Evolutionary conservation across 495 filamentous ascomycete genomes (phyloP).

Genomic region (Hypoxylon rickii): DNA sequence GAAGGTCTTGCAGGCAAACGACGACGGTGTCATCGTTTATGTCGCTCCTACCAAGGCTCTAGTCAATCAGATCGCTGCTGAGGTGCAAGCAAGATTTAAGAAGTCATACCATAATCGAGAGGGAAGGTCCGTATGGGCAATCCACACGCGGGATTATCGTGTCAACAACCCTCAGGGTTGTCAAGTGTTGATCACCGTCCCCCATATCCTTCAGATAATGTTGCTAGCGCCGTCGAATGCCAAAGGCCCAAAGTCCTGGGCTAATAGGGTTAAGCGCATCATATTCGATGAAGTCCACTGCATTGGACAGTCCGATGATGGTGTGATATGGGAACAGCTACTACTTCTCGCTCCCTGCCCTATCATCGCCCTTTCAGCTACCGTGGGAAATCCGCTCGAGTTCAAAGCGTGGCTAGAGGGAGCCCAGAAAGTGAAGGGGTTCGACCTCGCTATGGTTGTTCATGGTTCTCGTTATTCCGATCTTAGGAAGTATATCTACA

Average conservation of each 20-base stretch:
- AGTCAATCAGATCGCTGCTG: constrained; percentile 82
- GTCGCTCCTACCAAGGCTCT: constrained; percentile 82
- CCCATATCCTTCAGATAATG: constrained; percentile 80
- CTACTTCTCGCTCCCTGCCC: constrained; percentile 74
- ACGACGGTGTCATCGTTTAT: constrained; percentile 74
- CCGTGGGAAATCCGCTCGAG: constrained; percentile 73
- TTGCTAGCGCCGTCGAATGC: constrained; percentile 70
- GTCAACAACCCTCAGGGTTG: constrained; percentile 73
- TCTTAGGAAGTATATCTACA: constrained; percentile 70
- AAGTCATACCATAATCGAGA: constrained; percentile 57
- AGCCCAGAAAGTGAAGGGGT: constrained; percentile 57
- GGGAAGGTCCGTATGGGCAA: constrained; percentile 75
- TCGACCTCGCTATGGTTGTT: constrained; percentile 65
- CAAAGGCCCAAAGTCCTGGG: constrained; percentile 57
- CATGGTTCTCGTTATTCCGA: constrained; percentile 73
- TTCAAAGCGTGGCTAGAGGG: constrained; percentile 69
- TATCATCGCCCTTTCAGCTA: constrained; percentile 80
- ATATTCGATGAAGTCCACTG: constrained; percentile 88
- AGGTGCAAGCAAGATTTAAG: constrained; percentile 65
- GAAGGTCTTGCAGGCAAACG: constrained; percentile 65
- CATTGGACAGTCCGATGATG: constrained; percentile 77
- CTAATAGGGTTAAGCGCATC: constrained; percentile 67
- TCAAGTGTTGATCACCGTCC: constrained; percentile 77
- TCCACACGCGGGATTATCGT: constrained; percentile 74
- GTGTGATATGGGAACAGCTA: constrained; percentile 80